phyloP scores from a whole-genome alignment of 2,329 filamentous ascomycete genomes.

The Helotiales sp. region DNA sequence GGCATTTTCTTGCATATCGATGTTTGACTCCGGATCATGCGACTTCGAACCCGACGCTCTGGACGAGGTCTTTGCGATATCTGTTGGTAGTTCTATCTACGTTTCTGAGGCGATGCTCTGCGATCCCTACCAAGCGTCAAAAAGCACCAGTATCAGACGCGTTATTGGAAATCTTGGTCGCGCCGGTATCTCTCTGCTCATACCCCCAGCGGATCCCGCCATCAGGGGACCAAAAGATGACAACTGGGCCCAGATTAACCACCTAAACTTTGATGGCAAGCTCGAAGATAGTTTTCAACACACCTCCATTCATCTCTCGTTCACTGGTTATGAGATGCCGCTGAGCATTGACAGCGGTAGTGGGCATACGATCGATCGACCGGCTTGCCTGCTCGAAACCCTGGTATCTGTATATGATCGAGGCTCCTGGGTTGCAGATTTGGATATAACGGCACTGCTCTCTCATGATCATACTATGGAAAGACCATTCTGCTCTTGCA shows the following conservation, averaged over 20 bases:
- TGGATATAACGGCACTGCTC: not conserved
- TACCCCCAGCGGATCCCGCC: not conserved
- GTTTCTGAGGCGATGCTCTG: not conserved
- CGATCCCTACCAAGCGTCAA: not conserved
- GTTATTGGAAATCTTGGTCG: not conserved
- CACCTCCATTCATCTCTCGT: not conserved
- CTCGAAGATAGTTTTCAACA: not conserved
- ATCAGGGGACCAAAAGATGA: not conserved
- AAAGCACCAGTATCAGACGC: not conserved
- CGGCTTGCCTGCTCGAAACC: not conserved
- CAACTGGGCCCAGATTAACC: not conserved
- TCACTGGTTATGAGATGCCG: not conserved
- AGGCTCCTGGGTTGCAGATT: not conserved
- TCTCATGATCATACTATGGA: not conserved
- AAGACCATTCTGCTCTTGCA: not conserved
- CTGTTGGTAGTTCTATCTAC: not conserved
- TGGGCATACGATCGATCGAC: not conserved
- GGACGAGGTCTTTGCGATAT: not conserved
- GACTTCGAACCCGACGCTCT: not conserved
- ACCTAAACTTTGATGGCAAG: not conserved
- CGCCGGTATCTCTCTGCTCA: not conserved
- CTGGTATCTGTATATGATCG: not conserved
- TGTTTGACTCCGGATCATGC: not conserved
- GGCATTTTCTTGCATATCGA: not conserved
- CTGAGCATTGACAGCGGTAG: not conserved